These are phyloP conservation scores for Cladorrhinum samala DNA, from an alignment of 495 filamentous ascomycete species.

Conservation along the genomic window DNA sequence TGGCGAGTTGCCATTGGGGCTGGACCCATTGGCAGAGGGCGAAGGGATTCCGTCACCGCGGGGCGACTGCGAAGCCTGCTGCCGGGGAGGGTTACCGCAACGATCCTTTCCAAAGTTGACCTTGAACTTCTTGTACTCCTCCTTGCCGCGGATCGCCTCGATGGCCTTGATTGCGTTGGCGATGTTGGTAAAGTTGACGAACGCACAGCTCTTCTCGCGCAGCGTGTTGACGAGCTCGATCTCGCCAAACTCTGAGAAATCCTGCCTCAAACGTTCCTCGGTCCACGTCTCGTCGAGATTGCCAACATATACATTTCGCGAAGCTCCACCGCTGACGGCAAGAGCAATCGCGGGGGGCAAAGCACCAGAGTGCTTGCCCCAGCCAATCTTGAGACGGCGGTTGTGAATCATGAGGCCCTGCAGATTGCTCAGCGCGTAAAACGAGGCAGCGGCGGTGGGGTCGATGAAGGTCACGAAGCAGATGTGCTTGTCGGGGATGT, in stretches of 20 bases:
- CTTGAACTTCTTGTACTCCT: conserved; percentile 97
- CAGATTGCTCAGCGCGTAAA: conserved; percentile 94
- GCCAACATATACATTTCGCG: conserved; percentile 94
- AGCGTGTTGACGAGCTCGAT: conserved; percentile 96
- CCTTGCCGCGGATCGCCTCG: conserved; percentile 85
- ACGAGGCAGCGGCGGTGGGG: conserved; percentile 93
- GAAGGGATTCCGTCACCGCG: conserved; percentile 60
- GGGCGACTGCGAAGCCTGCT: conserved; percentile 39
- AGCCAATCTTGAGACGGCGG: conserved; percentile 93
- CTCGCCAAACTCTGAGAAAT: conserved; percentile 96
- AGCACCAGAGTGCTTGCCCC: conserved; percentile 98
- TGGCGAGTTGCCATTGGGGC: conserved; percentile 50
- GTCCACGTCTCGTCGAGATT: conserved; percentile 97
- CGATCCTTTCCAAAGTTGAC: conserved; percentile 99
- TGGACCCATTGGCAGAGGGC: conserved; percentile 52
- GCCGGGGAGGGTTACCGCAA: conserved; percentile 91
- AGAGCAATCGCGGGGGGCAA: conserved; percentile 93
- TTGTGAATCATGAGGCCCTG: conserved; percentile 99
- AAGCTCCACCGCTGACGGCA: conserved; percentile 92
- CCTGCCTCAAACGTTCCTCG: conserved; percentile 89
- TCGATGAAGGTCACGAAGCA: conserved; percentile 99
- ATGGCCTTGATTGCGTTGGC: conserved; percentile 99
- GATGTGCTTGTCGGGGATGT: conserved; percentile 99
- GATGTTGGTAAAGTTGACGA: conserved; percentile 99
- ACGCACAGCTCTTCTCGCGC: conserved; percentile 97